These are phyloP conservation scores for Immersiella caudata DNA, from an alignment of 495 filamentous ascomycete genomes.

Conservation along the genomic window DNA sequence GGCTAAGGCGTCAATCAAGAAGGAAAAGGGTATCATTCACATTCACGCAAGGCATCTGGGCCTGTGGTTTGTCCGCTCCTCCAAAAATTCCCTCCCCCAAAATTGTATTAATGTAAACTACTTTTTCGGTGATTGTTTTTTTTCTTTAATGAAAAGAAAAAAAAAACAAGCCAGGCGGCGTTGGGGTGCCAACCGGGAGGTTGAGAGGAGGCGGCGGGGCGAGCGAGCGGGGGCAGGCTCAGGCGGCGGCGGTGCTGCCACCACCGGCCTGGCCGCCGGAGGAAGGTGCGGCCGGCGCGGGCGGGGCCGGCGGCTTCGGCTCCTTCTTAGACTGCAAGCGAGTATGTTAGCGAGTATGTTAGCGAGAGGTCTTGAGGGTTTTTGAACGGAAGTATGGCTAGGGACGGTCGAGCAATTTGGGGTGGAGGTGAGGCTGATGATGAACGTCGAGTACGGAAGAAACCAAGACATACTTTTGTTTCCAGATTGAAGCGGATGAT, in stretches of 20 bases:
- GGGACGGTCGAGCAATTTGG: too few relatives aligned
- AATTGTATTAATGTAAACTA: neutral
- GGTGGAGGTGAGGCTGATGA: too few relatives aligned
- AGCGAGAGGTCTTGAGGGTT: too few relatives aligned
- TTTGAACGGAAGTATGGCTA: too few relatives aligned
- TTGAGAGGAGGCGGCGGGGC: neutral
- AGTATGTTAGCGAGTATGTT: too few relatives aligned
- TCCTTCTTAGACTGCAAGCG: neutral
- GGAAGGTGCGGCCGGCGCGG: neutral
- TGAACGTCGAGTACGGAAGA: neutral
- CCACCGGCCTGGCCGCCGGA: neutral
- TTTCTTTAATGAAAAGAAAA: too few relatives aligned
- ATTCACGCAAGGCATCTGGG: neutral
- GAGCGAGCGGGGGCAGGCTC: neutral
- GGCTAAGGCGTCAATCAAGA: neutral
- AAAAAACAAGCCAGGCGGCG: neutral
- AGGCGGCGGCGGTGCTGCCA: neutral
- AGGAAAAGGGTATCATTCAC: neutral
- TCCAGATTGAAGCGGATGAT: neutral
- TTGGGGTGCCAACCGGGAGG: neutral
- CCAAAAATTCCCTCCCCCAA: neutral
- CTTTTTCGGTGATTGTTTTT: neutral
- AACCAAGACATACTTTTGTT: neutral
- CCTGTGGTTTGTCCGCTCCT: neutral
- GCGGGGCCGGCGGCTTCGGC: neutral